These are phyloP conservation scores for Calonectria multiphialidica DNA, from an alignment of 2,329 filamentous ascomycete species.

Conservation along the genomic window DNA sequence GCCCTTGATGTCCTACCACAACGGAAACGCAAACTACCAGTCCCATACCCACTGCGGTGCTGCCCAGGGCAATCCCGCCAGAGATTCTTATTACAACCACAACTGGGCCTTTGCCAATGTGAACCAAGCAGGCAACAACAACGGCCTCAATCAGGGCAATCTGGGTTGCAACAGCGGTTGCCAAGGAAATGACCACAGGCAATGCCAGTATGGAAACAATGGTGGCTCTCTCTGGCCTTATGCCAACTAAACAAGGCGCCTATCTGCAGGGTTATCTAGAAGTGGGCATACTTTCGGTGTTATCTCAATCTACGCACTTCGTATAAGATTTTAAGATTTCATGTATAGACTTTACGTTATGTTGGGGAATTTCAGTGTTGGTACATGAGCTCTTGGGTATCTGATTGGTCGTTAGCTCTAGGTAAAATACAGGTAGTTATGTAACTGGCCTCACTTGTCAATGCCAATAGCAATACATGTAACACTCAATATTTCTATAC, in stretches of 20 bases:
- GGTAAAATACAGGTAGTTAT: neutral
- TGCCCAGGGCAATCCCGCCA: slow-evolving; percentile 1
- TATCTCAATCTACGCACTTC: neutral
- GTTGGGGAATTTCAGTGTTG: neutral
- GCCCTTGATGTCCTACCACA: slow-evolving; percentile 10
- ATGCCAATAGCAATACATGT: neutral
- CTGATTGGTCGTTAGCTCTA: neutral
- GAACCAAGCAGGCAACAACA: slow-evolving; percentile 5
- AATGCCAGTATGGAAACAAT: slow-evolving; percentile 7
- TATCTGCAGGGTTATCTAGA: neutral
- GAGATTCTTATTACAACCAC: slow-evolving; percentile 1
- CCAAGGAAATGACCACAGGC: slow-evolving; percentile 6
- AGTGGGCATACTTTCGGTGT: neutral
- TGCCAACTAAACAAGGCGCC: neutral
- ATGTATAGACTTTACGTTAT: neutral
- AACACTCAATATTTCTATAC: too few species aligned
- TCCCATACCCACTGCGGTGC: slow-evolving; percentile 5
- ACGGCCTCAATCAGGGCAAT: slow-evolving; percentile 5
- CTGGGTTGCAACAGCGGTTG: slow-evolving; percentile 7
- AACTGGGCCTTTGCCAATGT: slow-evolving; percentile 12
- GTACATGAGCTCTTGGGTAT: neutral
- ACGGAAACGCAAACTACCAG: slow-evolving; percentile 11
- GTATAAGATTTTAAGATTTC: neutral
- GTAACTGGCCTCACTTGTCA: neutral
- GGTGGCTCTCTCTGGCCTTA: slow-evolving; percentile 10